Base-by-base conservation (phyloP, 2,329 filamentous ascomycete genomes). In the Hypomyces perniciosus region DNA sequence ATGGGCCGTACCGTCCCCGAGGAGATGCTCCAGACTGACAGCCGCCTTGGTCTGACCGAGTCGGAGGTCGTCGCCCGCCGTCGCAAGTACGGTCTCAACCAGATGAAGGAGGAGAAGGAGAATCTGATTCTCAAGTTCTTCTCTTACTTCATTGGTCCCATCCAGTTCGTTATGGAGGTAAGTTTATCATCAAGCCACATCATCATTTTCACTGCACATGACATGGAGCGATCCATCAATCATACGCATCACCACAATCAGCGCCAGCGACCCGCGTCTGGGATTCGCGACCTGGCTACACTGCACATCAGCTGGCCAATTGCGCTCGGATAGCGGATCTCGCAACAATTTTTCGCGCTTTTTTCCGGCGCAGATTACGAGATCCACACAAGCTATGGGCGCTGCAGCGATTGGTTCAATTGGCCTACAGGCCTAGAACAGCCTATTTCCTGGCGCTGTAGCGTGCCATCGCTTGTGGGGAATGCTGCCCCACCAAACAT, bases 161-260 rank as follows among this genome's bases (percentile, higher is more conserved):
- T 95, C 59, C 90, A 95, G 68, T 92, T 92, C 71, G 90, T 95
- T 67, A 95, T 95, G 90, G 88, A 92, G 83, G 86, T 85, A 68
- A 65, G 81, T 47, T 29, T 51, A 13, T 45, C 29, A 70, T 28
- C 49, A 51, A 34, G 13, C 37, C 30, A 31, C 48, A 38, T n/a
- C 30, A 44, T 4, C 9, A 1, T 44, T 39, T 43, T 52, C 9
- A 20, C 20, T 20, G 20, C 20, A 20, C 20, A 20, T 20, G 20
- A 20, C 20, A 20, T 20, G 20, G 20, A 20, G 20, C 20, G 20
- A 20, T 20, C 20, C 20, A 20, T 20, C 20, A 20, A 20, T 20
- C 20, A 20, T 27, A 9, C 39, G 20, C 39, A 13, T 9, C 38
- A 41, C 12, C 38, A 41, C 38, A 2, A 35, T 35, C 38, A n/a